Base-by-base conservation (phyloP, 1,284 basidiomycete species). In the Cryptococcus sp. region DNA sequence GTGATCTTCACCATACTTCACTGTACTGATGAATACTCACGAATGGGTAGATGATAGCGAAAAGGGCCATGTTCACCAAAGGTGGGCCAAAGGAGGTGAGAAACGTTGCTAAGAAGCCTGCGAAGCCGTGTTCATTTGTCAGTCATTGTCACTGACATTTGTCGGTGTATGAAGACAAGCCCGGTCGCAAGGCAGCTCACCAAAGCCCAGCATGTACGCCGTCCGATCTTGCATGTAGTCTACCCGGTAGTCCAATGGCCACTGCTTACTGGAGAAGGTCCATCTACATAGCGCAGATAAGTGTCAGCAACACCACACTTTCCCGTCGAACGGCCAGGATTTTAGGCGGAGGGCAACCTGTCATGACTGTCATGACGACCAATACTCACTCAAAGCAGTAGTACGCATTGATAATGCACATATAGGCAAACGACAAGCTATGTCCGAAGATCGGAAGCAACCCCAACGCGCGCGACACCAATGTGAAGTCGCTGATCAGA, bases 341-440 rank as follows among this genome's bases (percentile, higher is more conserved):
- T 3, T 35, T 2, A 13, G 31, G 31, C 31, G 3, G 13, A 35
- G 31, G 10, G 31, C 31, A 46, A 50, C 48, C 22, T 20, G 38
- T 11, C 20, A 25, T 25, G 25, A 25, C 25, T 25, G 25, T 25
- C 25, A 25, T 25, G 25, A 25, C 11, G 27, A 52, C 39, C 50
- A 50, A 45, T 6, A 73, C 77, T 63, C 61, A 78, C 75, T 79
- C 78, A 58, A 78, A 80, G 53, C 68, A 75, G 56, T 79, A 80
- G 64, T 74, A 80, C 6, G 74, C 58, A 56, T 78, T 73, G 47
- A 80, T 71, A 39, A 78, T 60, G 54, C 72, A 73, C 64, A 78
- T 75, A 64, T 77, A 79, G 1, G 52, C 55, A 17, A 77, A 68
- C 1, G 67, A 61, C 3, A 69, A 19, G 17, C 62, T 56, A 31